phyloP scores from a whole-genome alignment of 1,284 basidiomycete species.

The Gomphus sp. region DNA sequence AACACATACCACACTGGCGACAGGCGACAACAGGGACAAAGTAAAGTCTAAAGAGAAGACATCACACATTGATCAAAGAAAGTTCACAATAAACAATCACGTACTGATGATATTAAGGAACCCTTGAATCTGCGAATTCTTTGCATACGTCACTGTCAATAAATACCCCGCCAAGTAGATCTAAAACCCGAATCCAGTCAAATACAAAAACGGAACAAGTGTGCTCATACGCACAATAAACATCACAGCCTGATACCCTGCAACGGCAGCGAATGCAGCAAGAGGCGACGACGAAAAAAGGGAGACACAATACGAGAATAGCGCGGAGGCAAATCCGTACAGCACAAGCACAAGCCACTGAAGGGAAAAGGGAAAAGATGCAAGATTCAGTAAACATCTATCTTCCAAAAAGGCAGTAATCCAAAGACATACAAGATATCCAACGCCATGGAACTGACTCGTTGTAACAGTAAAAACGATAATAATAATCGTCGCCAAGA shows the following conservation, averaged over 20 bases:
- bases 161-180: slow-evolving; percentile 58
- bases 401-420: no score
- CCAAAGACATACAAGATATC: slow-evolving; percentile 44
- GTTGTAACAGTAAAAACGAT: slow-evolving; percentile 50
- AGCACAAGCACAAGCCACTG: neutral
- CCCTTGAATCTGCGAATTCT: slow-evolving; percentile 39
- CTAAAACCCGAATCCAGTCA: slow-evolving; percentile 23
- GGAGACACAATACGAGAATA: neutral
- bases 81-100: slow-evolving; percentile 11
- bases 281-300: no score
- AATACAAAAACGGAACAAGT: no score
- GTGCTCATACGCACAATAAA: no score
- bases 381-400: neutral
- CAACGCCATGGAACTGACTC: slow-evolving; percentile 63
- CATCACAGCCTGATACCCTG: no score
- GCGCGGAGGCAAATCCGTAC: no score
- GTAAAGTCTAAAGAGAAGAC: slow-evolving; percentile 43
- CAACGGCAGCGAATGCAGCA: no score
- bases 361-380: no score
- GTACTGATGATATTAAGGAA: slow-evolving; percentile 54
- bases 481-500: slow-evolving; percentile 48
- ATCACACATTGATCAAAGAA: neutral
- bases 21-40: slow-evolving; percentile 55
- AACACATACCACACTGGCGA: slow-evolving; percentile 51
- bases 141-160: slow-evolving; percentile 61